Evolutionary conservation across 169 alveolate genomes (phyloP).

Genomic region (Babesia ovata): DNA sequence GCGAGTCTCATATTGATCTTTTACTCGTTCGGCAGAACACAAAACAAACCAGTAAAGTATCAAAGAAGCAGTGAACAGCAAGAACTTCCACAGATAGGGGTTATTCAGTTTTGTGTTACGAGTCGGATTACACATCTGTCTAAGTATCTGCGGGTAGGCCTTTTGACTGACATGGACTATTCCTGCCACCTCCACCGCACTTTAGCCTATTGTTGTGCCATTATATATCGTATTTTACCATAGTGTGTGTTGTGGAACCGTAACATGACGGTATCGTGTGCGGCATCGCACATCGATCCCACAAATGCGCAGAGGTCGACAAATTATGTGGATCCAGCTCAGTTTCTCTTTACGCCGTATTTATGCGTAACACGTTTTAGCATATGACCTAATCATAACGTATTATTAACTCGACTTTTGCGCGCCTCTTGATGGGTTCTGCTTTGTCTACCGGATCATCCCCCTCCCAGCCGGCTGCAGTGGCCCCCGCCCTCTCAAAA

Average conservation of each 20-base stretch:
- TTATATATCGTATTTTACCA: too few relatives aligned
- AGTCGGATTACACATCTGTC: neutral
- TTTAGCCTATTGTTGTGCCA: too few relatives aligned
- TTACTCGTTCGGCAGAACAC: conserved; percentile 6
- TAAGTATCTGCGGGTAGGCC: neutral
- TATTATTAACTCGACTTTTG: too few relatives aligned
- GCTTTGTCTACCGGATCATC: conserved; percentile 1
- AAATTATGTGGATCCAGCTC: neutral
- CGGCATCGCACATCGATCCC: too few relatives aligned
- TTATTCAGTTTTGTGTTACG: neutral
- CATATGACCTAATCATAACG: neutral
- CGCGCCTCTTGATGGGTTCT: conserved; percentile 39
- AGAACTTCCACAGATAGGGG: conserved; percentile 1
- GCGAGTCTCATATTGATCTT: conserved; percentile 26
- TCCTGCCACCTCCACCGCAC: too few relatives aligned
- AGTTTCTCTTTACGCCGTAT: neutral
- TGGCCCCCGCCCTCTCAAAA: conserved; percentile 2
- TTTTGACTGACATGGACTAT: neutral
- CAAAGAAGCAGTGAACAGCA: conserved; percentile 1
- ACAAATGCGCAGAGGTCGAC: neutral
- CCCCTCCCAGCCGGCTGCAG: neutral
- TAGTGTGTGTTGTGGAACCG: too few relatives aligned
- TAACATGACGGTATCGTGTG: too few relatives aligned
- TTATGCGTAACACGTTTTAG: too few relatives aligned
- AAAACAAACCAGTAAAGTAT: neutral